phyloP scores from a whole-genome alignment of 2,329 filamentous ascomycete species.

The Fusarium globosum region DNA sequence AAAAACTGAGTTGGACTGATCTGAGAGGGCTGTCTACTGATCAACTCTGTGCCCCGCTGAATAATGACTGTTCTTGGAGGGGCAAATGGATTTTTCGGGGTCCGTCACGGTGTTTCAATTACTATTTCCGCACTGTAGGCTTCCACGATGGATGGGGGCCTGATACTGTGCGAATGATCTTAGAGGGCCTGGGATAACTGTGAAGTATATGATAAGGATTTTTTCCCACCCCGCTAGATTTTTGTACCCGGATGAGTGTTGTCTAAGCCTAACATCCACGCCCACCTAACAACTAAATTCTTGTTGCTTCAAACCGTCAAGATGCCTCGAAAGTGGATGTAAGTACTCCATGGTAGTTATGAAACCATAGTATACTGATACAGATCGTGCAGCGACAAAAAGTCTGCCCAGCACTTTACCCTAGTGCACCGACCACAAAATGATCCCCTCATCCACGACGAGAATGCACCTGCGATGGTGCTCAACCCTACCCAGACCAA shows the following conservation, averaged over 20 bases:
- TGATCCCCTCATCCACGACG: constrained; percentile 96
- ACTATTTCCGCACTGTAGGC: constrained; percentile 45
- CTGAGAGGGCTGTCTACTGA: constrained; percentile 31
- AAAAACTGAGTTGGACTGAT: constrained; percentile 27
- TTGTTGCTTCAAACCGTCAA: constrained; percentile 52
- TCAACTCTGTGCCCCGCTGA: constrained; percentile 49
- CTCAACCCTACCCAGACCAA: constrained; percentile 73
- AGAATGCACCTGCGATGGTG: constrained; percentile 88
- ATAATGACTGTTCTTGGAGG: constrained; percentile 59
- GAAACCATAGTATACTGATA: constrained; percentile 15
- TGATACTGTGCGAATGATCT: constrained; percentile 46
- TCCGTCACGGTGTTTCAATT: constrained; percentile 14
- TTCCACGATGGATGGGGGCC: fast-evolving
- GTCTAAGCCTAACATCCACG: constrained; percentile 45
- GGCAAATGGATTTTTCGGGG: constrained; percentile 57
- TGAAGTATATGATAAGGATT: constrained; percentile 44
- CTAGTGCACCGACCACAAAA: constrained; percentile 97
- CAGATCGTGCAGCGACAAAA: constrained; percentile 72
- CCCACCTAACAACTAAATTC: constrained; percentile 19
- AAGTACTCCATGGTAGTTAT: not conserved
- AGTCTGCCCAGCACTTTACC: constrained; percentile 90
- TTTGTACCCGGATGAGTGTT: constrained; percentile 45
- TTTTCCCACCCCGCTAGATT: constrained; percentile 47
- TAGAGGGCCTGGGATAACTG: constrained; percentile 41
- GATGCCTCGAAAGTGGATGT: constrained; percentile 61